Evolutionary conservation across 306 rosid genomes (phyloP).

Genomic region (Hippophae rhamnoides): DNA sequence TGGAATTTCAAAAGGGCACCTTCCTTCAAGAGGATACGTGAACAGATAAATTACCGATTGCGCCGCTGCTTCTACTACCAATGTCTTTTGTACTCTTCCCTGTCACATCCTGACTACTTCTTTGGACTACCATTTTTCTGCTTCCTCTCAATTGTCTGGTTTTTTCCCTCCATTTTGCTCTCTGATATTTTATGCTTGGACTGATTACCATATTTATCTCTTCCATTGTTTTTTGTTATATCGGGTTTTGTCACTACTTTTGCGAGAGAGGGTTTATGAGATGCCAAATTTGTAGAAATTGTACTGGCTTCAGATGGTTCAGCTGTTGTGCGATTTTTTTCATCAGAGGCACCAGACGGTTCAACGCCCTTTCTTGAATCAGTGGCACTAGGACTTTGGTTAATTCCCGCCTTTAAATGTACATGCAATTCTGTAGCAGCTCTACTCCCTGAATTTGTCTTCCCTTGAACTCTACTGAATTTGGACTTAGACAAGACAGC

Average conservation of each 20-base stretch:
- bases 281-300: conserved; percentile 20
- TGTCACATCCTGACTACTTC: conserved; percentile 19
- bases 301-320: conserved; percentile 20
- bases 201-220: conserved; percentile 18
- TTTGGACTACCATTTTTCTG: conserved; percentile 21
- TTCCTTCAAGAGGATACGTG: conserved; percentile 39
- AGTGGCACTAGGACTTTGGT: conserved; percentile 11
- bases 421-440: conserved; percentile 17
- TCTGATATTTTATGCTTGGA: conserved; percentile 20
- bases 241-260: conserved; percentile 13
- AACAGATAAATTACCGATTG: conserved; percentile 38
- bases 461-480: conserved; percentile 21
- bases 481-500: conserved; percentile 20
- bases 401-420: conserved; percentile 26
- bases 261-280: conserved; percentile 11
- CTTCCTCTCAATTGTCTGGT: conserved; percentile 21
- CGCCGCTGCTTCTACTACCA: conserved; percentile 30
- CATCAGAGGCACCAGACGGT: conserved; percentile 8
- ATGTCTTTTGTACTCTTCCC: conserved; percentile 21
- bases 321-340: conserved; percentile 12
- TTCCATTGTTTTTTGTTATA: conserved; percentile 21
- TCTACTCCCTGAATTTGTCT: conserved; percentile 22
- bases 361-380: conserved; percentile 13
- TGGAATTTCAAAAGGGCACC: background rate
- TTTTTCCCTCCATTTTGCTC: conserved; percentile 23